Base-by-base conservation (phyloP, 768 basidiomycete species). In the Arthromyces matolae region DNA sequence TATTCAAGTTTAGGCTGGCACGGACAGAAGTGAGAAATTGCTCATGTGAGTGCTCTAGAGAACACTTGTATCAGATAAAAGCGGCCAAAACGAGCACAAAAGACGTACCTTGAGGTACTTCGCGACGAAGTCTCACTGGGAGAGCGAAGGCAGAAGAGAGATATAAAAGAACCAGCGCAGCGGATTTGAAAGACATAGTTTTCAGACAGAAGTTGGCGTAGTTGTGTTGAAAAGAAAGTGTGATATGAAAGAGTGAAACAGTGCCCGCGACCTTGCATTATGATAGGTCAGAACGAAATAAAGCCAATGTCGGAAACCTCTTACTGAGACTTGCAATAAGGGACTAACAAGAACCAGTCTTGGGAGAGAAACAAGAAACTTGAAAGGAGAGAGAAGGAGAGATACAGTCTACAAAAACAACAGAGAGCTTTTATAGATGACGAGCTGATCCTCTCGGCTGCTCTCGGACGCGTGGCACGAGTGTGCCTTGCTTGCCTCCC, bases 41-140 rank as follows among this genome's bases (percentile, higher is more conserved):
- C 57, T 84, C 76, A 60, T 86, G 83, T 10, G 81, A 83, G 68
- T 84, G 82, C 61, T 85, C 83, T 81, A 39, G 16, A 20, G 43
- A 45, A 32, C 42, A 42, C 28, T 41, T 50, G 28, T 57, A 37
- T 22, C 24, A 47, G 32, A 33, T 49, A 45, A 13, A 51, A 36
- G 18, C 22, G 12, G 8, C 5, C 3, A 20, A 28, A 31, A 24
- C 5, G 18, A 37, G 23, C 5, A 22, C 22, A 29, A 29, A 20
- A 22, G 3, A 49, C 58, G n/a, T 58, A 80, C 81, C 80, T 71
- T 84, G 81, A 19, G 82, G 81, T 23, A 83, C 82, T 63, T 83
- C 81, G 52, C 81, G 78, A 18, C 42, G 42, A 16, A 31, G 20
- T 52, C 71, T 72, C 42, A 77, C 64, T 18, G 79, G 79, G 19